Evolutionary conservation across 345 rosid genomes (phyloP).

Genomic region (Dovyalis caffra): DNA sequence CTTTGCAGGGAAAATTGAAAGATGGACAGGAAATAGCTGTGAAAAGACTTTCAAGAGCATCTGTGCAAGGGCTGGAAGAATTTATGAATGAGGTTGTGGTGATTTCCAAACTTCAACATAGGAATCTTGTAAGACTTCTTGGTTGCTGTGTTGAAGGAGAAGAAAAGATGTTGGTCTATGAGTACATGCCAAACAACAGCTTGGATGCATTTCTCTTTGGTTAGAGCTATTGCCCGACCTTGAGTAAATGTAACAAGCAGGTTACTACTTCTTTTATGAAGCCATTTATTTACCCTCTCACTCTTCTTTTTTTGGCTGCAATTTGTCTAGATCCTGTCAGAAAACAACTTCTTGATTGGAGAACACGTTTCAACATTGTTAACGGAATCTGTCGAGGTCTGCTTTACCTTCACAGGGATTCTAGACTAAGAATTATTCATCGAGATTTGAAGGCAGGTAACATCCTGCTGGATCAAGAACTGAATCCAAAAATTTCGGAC

Average conservation of each 20-base stretch:
- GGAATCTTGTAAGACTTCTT: conserved; percentile 33
- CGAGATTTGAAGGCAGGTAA: conserved; percentile 37
- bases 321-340: conserved; percentile 4
- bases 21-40: conserved; percentile 40
- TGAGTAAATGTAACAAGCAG: not conserved
- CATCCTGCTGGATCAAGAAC: conserved; percentile 25
- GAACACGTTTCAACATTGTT: conserved; percentile 17
- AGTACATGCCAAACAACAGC: conserved; percentile 40
- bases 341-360: conserved; percentile 11
- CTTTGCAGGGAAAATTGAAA: conserved; percentile 15
- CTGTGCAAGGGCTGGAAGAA: conserved; percentile 35
- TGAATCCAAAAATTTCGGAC: conserved; percentile 34
- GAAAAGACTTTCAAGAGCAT: conserved; percentile 32
- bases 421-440: conserved; percentile 30
- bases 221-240: not conserved
- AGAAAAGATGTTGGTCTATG: conserved; percentile 36
- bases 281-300: not conserved
- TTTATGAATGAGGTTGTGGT: conserved; percentile 41
- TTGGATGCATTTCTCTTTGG: conserved; percentile 35
- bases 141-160: conserved; percentile 37
- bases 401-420: conserved; percentile 32
- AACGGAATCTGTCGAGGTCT: conserved; percentile 25
- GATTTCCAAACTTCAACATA: conserved; percentile 39
- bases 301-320: not conserved
- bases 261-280: not conserved